phyloP scores from a whole-genome alignment of 208 protist species.

The Leishmania major region DNA sequence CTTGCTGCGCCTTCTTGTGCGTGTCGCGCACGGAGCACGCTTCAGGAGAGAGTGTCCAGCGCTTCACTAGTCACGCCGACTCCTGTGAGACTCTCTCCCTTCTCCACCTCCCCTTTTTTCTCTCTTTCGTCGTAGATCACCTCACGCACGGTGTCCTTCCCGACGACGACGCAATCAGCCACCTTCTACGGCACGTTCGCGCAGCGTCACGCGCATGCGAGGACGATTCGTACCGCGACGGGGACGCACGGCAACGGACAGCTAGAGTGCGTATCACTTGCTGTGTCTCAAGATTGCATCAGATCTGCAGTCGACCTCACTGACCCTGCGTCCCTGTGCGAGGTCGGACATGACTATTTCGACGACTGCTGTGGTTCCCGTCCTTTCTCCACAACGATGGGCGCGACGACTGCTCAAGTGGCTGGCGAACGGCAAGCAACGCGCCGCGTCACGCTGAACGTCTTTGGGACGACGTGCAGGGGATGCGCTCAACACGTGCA shows the following conservation, averaged over 20 bases:
- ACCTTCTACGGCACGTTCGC: conserved; percentile 16
- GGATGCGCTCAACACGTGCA: conserved; percentile 58
- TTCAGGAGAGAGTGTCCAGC: background rate
- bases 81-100: background rate
- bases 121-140: background rate
- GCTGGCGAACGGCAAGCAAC: background rate
- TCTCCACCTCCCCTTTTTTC: no score
- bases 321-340: background rate
- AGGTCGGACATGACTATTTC: background rate
- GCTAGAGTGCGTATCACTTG: background rate
- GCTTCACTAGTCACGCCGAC: no score
- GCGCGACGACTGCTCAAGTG: background rate
- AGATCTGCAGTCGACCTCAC: background rate
- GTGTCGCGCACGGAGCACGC: background rate
- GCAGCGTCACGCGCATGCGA: background rate
- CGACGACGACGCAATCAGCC: conserved; percentile 1
- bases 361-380: background rate
- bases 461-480: conserved; percentile 77
- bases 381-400: background rate
- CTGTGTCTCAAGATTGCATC: background rate
- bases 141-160: background rate
- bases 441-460: conserved; percentile 8
- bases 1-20: background rate
- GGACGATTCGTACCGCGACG: background rate
- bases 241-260: background rate